phyloP scores from a whole-genome alignment of 345 rosid genomes.

The Acer negundo region DNA sequence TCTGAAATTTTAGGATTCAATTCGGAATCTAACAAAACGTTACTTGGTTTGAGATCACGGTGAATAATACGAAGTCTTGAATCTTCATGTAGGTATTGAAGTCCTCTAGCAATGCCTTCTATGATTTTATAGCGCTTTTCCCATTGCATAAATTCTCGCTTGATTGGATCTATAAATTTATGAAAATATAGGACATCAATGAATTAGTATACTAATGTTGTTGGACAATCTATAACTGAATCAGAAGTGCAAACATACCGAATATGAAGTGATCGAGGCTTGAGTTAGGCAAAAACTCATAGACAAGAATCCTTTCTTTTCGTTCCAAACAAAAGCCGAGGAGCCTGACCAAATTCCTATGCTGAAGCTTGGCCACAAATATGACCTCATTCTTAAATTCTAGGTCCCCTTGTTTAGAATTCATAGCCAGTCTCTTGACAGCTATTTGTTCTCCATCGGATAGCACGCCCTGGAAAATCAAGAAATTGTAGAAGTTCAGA shows the following conservation, averaged over 20 bases:
- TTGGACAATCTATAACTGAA: background rate
- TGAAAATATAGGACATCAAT: background rate
- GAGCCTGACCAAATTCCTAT: constrained; percentile 53
- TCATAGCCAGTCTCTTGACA: constrained; percentile 39
- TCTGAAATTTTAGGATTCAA: constrained; percentile 38
- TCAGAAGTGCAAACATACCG: constrained; percentile 25
- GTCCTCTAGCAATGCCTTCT: constrained; percentile 31
- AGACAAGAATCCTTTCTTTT: constrained; percentile 51
- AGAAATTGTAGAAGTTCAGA: too few relatives aligned
- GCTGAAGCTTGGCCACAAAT: constrained; percentile 60
- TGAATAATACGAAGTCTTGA: constrained; percentile 34
- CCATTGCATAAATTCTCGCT: constrained; percentile 24
- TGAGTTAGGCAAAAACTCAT: constrained; percentile 50
- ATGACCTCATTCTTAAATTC: constrained; percentile 59
- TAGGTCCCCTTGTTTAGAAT: constrained; percentile 49
- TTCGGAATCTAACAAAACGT: constrained; percentile 27
- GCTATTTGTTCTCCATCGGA: constrained; percentile 43
- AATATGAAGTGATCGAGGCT: constrained; percentile 37
- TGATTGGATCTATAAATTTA: constrained; percentile 14
- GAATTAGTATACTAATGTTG: too few relatives aligned
- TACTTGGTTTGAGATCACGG: constrained; percentile 34
- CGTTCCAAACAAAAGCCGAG: constrained; percentile 49
- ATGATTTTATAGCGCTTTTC: constrained; percentile 24
- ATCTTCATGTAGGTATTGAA: constrained; percentile 33
- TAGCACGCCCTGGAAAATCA: constrained; percentile 57